Evolutionary conservation across 306 rosid species (phyloP).

Genomic region (Rosa rugosa): DNA sequence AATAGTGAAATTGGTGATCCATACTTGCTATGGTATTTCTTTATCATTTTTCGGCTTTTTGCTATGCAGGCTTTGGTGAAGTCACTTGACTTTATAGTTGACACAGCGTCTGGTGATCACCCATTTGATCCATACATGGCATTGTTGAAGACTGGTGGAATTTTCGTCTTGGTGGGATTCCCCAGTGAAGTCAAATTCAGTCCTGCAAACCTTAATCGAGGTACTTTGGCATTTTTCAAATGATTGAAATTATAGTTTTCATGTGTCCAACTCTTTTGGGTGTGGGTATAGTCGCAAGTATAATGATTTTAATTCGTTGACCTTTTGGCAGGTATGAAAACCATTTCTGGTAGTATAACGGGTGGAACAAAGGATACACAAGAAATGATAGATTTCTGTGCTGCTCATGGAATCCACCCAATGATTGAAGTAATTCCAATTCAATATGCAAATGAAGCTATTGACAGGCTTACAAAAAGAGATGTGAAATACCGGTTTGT

Average conservation of each 20-base stretch:
- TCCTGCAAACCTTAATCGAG: conserved; percentile 62
- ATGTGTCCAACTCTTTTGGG: neutral
- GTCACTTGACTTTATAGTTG: conserved; percentile 70
- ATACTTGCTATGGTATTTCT: neutral
- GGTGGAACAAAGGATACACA: conserved; percentile 73
- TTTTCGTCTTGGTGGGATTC: conserved; percentile 65
- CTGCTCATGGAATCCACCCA: conserved; percentile 57
- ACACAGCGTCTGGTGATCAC: conserved; percentile 89
- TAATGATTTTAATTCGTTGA: conserved; percentile 8
- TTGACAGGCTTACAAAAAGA: too few relatives aligned
- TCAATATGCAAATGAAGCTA: too few relatives aligned
- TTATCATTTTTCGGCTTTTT: neutral
- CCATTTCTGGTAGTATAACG: conserved; percentile 53
- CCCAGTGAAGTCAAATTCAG: conserved; percentile 75
- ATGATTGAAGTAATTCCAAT: conserved; percentile 63
- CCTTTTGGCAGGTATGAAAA: conserved; percentile 54
- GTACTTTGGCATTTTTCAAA: conserved; percentile 33
- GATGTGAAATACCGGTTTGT: too few relatives aligned
- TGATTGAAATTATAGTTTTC: conserved; percentile 7
- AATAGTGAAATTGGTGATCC: neutral
- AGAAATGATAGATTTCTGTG: conserved; percentile 85
- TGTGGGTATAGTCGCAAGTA: neutral
- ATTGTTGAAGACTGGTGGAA: conserved; percentile 59
- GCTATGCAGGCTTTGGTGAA: conserved; percentile 55
- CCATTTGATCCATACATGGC: conserved; percentile 81